Evolutionary conservation across 768 basidiomycete species (phyloP), one percentile per base, ranked within the genome.

Genomic region (Lentinula detonsa): DNA sequence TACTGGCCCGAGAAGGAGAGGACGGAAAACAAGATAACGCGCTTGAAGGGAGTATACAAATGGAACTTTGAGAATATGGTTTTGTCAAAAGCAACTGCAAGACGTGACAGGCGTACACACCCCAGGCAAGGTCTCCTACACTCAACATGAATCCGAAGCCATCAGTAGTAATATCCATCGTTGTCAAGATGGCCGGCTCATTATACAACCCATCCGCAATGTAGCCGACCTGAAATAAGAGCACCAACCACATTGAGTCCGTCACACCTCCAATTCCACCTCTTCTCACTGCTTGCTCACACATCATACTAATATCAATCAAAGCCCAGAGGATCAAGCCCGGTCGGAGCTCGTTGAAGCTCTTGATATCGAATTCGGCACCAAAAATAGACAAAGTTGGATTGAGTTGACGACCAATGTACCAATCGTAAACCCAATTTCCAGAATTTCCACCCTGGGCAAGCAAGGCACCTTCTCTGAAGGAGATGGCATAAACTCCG

Each of bases 101-200:
- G 50, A 35, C 11, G 5, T n/a, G 39, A 39, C 6, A 55, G 6
- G 37, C 3, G 4, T 11, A 56, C 55, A 15, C 28, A 56, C 55
- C 92, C 90, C 93, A 98, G 18, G 86, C 74, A 33, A 98, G 83
- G 69, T 98, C 94, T 45, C 97, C 96, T 51, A 96, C 83, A 4
- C 93, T 75, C 33, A 99, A 88, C 97, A 99, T 99, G 81, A 95
- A 98, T 6, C 97, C 97, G 68, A 98, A 98, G 10, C 97, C 97
- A 67, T 99, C 97, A 10, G 91, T 91, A 3, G 89, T 95, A 69
- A 99, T 95, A 69, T 99, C 97, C 92, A 99, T 99, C 3, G 90
- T 94, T 1, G 93, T 95, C 61, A 98, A 81, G 65, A 99, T 81
- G 9, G 91, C 89, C 1, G 91, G 83, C 93, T 98, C 97, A 70